These are phyloP conservation scores for Fusarium cicatricum DNA, from an alignment of 2,329 filamentous ascomycete genomes.

Conservation along the genomic window DNA sequence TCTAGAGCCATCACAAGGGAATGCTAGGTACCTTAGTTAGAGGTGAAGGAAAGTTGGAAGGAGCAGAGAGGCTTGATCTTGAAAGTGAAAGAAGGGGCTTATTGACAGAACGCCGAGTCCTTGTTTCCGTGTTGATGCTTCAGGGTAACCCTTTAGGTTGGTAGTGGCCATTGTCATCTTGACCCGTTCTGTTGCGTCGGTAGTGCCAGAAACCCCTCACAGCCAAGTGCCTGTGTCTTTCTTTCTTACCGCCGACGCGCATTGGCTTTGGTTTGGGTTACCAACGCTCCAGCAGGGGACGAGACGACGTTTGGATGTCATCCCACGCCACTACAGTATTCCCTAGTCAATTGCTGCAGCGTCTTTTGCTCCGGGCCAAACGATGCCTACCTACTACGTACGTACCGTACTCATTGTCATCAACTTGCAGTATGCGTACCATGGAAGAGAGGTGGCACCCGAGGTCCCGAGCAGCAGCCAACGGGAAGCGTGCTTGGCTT, in stretches of 20 bases:
- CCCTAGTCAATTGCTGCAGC: too few species aligned
- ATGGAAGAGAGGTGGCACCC: conserved; percentile 24
- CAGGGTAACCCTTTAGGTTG: neutral
- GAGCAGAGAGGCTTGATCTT: too few species aligned
- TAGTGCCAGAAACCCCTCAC: conserved; percentile 8
- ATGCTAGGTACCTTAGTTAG: too few species aligned
- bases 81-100: neutral
- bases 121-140: conserved; percentile 18
- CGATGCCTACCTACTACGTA: conserved; percentile 9
- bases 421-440: conserved; percentile 17
- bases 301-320: conserved; percentile 28
- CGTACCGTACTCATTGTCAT: conserved; percentile 12
- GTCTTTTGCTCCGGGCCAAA: conserved; percentile 26
- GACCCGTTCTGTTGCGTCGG: conserved; percentile 22
- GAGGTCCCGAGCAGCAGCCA: conserved; percentile 13
- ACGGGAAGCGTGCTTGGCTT: conserved; percentile 9
- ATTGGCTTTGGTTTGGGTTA: too few species aligned
- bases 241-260: conserved; percentile 31
- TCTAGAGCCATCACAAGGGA: neutral
- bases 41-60: conserved; percentile 14
- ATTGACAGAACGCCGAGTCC: neutral
- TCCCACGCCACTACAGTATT: neutral
- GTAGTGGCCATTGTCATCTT: conserved; percentile 28
- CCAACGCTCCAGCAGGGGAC: conserved; percentile 2
- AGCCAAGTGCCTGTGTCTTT: conserved; percentile 11